phyloP scores from a whole-genome alignment of 2,329 filamentous ascomycete species.

The Diaporthe citrichinensis region DNA sequence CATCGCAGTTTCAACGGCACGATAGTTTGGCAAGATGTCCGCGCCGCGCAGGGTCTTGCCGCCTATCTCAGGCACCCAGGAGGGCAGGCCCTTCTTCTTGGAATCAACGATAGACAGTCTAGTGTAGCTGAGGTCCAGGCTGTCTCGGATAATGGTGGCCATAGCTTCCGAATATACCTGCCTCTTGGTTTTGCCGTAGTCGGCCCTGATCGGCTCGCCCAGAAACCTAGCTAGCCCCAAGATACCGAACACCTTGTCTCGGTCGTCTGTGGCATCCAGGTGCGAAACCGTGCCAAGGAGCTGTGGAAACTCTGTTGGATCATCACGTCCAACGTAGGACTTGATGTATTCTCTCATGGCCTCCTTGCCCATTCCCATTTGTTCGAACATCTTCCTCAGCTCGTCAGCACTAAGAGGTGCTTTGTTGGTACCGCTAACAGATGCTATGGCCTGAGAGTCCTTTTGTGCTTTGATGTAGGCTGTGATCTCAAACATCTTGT shows the following conservation, averaged over 20 bases:
- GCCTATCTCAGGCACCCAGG: slow-evolving; percentile 16
- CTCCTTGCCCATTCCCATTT: neutral
- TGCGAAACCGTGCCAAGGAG: neutral
- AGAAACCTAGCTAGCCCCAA: neutral
- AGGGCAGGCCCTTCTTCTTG: slow-evolving; percentile 13
- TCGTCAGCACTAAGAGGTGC: neutral
- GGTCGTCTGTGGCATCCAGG: neutral
- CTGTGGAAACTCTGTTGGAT: neutral
- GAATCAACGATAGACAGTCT: neutral
- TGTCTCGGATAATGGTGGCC: neutral
- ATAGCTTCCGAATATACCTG: slow-evolving; percentile 27
- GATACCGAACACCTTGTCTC: slow-evolving; percentile 21
- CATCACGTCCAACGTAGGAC: neutral
- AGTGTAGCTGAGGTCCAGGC: neutral
- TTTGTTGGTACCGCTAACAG: neutral
- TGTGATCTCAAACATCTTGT: slow-evolving; percentile 2
- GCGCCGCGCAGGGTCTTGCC: neutral
- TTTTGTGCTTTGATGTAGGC: neutral
- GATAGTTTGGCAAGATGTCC: neutral
- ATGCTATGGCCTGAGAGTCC: neutral
- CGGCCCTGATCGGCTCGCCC: neutral
- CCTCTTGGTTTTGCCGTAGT: slow-evolving; percentile 9
- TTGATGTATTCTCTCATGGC: neutral
- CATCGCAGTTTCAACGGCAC: neutral
- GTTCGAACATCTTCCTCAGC: neutral